Conservation (phyloP, 805 yeast species). For the Starmerella lactis-condensi region DNA sequence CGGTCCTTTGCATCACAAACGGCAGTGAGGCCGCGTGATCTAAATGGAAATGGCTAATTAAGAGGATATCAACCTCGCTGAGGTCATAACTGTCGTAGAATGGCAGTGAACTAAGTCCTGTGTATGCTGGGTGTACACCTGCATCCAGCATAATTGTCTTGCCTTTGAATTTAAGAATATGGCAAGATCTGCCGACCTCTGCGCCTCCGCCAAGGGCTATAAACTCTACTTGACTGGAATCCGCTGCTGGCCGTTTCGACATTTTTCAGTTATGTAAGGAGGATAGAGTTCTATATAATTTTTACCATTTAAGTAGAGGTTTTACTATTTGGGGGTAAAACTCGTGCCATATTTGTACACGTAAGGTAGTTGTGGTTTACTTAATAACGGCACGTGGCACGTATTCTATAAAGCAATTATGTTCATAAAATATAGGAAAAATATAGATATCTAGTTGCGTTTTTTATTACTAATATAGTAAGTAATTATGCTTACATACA, state of each 20-base stretch:
- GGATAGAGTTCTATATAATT: no score
- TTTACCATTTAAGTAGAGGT: no score
- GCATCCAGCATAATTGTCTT: conserved; percentile 95
- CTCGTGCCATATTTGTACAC: no score
- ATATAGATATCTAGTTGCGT: no score
- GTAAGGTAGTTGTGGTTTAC: no score
- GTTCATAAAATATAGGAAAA: no score
- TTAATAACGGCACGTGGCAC: no score
- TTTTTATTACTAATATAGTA: no score
- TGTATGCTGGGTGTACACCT: conserved; percentile 90
- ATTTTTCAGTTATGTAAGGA: no score
- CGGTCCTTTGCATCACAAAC: conserved; percentile 93
- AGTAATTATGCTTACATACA: no score
- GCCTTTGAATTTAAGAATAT: conserved; percentile 76
- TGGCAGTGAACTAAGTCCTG: conserved; percentile 80
- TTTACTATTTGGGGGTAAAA: no score
- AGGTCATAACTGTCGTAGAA: conserved; percentile 90
- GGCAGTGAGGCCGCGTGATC: conserved; percentile 98
- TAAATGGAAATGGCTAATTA: conserved; percentile 87
- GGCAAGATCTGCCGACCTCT: conserved; percentile 95
- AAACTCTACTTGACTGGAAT: conserved; percentile 37
- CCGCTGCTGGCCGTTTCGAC: conserved; percentile 17
- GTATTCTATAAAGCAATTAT: no score
- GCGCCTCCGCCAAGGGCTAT: conserved; percentile 94
- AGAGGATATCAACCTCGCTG: conserved; percentile 62